A percentile compares a stretch with the other conserved stretches of the same genome.
Evolutionary conservation across 257 asterid genomes (phyloP).

Genomic region (Gardenia jasminoides): DNA sequence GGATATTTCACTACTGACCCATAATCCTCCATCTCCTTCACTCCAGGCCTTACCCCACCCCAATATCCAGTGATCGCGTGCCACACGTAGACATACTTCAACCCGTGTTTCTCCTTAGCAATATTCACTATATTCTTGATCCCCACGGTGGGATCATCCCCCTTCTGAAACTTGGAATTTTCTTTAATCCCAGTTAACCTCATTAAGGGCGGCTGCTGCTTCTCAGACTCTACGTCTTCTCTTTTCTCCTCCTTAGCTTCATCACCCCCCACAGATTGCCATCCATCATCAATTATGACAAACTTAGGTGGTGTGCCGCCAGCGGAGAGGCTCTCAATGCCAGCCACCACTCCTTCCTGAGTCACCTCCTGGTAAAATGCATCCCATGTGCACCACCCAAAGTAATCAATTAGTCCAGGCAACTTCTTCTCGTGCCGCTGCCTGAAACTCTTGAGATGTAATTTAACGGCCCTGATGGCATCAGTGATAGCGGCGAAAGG

Average conservation of each 20-base stretch:
- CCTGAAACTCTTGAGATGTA: slow-evolving; percentile 59
- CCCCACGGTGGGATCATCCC: slow-evolving; percentile 49
- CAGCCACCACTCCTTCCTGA: slow-evolving; percentile 81
- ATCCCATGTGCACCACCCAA: slow-evolving; percentile 97
- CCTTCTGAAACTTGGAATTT: slow-evolving; percentile 59
- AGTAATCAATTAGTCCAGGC: slow-evolving; percentile 67
- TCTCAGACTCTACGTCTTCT: not conserved
- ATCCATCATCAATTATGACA: slow-evolving; percentile 84
- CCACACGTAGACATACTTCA: slow-evolving; percentile 83
- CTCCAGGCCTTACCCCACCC: slow-evolving; percentile 88
- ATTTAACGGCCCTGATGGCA: slow-evolving; percentile 56
- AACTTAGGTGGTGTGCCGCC: slow-evolving; percentile 72
- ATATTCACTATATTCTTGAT: slow-evolving; percentile 62
- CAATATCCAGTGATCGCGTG: slow-evolving; percentile 90
- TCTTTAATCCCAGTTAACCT: slow-evolving; percentile 80
- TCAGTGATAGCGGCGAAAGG: slow-evolving; percentile 59
- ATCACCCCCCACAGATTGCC: slow-evolving; percentile 72
- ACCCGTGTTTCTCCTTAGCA: slow-evolving; percentile 67
- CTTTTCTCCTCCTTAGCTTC: slow-evolving; percentile 2
- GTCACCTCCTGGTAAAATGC: slow-evolving; percentile 84
- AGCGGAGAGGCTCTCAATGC: slow-evolving; percentile 56
- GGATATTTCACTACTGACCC: slow-evolving; percentile 71
- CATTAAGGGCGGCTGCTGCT: slow-evolving; percentile 34
- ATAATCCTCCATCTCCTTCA: slow-evolving; percentile 61
- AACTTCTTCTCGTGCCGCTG: slow-evolving; percentile 65